These are phyloP conservation scores for Nematodospora anomalae DNA, from an alignment of 1,139 yeast species.

Conservation along the genomic window DNA sequence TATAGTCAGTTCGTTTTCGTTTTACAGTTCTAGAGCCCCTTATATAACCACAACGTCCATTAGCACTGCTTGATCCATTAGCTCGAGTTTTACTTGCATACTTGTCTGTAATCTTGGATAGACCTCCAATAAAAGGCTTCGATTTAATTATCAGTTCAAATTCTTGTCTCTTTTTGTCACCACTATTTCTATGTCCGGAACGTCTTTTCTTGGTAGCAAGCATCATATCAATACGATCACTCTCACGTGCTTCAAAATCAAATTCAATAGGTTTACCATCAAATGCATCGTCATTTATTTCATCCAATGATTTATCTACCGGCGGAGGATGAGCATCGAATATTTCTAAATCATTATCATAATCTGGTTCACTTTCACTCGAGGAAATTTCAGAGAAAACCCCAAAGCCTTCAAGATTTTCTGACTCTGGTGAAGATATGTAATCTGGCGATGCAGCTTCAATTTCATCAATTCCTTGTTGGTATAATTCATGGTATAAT, in stretches of 20 bases:
- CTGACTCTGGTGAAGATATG: not conserved
- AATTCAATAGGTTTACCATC: not conserved
- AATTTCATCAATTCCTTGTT: conserved; percentile 1
- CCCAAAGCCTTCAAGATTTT: not conserved
- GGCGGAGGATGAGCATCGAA: not conserved
- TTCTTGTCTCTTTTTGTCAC: not conserved
- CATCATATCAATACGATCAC: conserved; percentile 11
- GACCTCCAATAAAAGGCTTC: not conserved
- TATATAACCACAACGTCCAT: too few relatives aligned
- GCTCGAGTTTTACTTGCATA: not conserved
- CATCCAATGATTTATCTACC: not conserved
- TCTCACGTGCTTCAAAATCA: conserved; percentile 12
- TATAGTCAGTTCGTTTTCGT: not conserved
- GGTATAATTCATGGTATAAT: conserved; percentile 12
- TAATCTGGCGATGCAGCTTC: not conserved
- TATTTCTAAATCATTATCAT: conserved; percentile 9
- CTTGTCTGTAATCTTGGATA: not conserved
- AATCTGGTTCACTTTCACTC: conserved; percentile 1
- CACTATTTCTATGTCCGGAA: not conserved
- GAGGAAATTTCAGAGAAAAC: conserved; percentile 6
- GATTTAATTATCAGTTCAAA: not conserved
- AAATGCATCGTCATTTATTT: not conserved
- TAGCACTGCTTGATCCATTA: not conserved
- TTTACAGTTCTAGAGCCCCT: not conserved
- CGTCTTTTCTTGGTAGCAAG: conserved; percentile 2